A percentile compares a stretch with the other conserved stretches of the same genome.
phyloP scores from a whole-genome alignment of 352 stramenopile genomes.

The Phytopythium mirpurense region DNA sequence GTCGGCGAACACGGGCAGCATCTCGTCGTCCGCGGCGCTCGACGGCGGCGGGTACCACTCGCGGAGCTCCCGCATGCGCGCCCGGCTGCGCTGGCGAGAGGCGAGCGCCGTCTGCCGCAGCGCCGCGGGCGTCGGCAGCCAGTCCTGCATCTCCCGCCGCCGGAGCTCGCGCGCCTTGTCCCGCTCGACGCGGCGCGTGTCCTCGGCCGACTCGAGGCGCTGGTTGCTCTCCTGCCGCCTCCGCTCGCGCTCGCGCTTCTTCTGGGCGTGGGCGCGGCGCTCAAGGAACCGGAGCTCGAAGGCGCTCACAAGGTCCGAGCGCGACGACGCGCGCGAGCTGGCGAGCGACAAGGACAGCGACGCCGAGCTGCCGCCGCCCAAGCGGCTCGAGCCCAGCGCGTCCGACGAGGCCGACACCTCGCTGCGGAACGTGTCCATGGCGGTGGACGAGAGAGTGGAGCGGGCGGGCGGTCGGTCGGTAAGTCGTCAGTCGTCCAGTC shows the following conservation, averaged over 20 bases:
- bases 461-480: too few relatives aligned
- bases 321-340: constrained; percentile 29
- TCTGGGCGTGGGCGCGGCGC: constrained; percentile 47
- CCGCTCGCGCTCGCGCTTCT: constrained; percentile 40
- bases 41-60: constrained; percentile 38
- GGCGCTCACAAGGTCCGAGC: constrained; percentile 44
- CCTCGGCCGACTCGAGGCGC: constrained; percentile 36
- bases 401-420: constrained; percentile 25
- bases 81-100: constrained; percentile 29
- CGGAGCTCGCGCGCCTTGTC: constrained; percentile 42
- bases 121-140: constrained; percentile 30
- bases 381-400: constrained; percentile 17
- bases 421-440: constrained; percentile 36
- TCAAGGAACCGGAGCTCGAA: constrained; percentile 56
- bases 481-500: too few relatives aligned
- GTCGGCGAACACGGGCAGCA: constrained; percentile 36
- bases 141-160: constrained; percentile 47
- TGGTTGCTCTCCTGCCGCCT: constrained; percentile 34
- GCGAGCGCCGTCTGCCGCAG: constrained; percentile 29
- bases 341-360: constrained; percentile 41
- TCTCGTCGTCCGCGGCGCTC: constrained; percentile 14
- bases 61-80: constrained; percentile 37
- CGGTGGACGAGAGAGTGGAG: too few relatives aligned
- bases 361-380: constrained; percentile 13
- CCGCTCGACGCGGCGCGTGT: constrained; percentile 37